These are phyloP conservation scores for Neurospora sp. DNA, from an alignment of 495 filamentous ascomycete species.

Conservation along the genomic window DNA sequence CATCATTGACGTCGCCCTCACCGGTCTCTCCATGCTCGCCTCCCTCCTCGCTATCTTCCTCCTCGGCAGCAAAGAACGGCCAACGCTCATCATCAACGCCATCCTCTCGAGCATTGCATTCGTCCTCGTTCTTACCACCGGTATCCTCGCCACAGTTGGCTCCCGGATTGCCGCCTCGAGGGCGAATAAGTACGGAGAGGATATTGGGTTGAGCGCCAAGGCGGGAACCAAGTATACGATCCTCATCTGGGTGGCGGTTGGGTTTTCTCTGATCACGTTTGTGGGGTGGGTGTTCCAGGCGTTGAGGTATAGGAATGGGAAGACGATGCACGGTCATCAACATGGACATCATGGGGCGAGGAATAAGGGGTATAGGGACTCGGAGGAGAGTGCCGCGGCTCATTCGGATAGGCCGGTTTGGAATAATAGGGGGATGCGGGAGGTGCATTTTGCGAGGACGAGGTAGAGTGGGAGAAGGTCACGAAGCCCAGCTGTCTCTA, in stretches of 20 bases:
- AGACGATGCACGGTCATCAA: not conserved
- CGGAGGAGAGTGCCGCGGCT: slow-evolving; percentile 1
- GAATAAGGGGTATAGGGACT: slow-evolving; percentile 1
- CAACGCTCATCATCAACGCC: slow-evolving; percentile 4
- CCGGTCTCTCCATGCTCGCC: slow-evolving; percentile 45
- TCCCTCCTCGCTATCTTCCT: slow-evolving; percentile 35
- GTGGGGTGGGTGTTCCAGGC: slow-evolving; percentile 38
- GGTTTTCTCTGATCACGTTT: slow-evolving; percentile 47
- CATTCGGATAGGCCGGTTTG: not conserved
- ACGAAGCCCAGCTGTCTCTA: not conserved
- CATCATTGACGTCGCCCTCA: slow-evolving; percentile 47
- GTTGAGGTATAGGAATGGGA: slow-evolving; percentile 2
- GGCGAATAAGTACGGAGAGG: slow-evolving; percentile 23
- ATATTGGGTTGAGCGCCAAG: slow-evolving; percentile 22
- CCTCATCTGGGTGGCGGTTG: slow-evolving; percentile 57
- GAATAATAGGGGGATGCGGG: not conserved
- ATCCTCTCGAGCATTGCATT: slow-evolving; percentile 19
- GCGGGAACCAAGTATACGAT: slow-evolving; percentile 24
- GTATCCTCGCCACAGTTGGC: slow-evolving; percentile 17
- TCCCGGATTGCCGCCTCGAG: slow-evolving; percentile 20
- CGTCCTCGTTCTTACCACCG: slow-evolving; percentile 9
- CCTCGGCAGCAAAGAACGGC: slow-evolving; percentile 16
- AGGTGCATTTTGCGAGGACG: not conserved
- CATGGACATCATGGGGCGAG: not conserved
- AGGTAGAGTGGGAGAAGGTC: not conserved